These are phyloP conservation scores for Eucalyptus sp. DNA, from an alignment of 345 rosid genomes.

Conservation along the genomic window DNA sequence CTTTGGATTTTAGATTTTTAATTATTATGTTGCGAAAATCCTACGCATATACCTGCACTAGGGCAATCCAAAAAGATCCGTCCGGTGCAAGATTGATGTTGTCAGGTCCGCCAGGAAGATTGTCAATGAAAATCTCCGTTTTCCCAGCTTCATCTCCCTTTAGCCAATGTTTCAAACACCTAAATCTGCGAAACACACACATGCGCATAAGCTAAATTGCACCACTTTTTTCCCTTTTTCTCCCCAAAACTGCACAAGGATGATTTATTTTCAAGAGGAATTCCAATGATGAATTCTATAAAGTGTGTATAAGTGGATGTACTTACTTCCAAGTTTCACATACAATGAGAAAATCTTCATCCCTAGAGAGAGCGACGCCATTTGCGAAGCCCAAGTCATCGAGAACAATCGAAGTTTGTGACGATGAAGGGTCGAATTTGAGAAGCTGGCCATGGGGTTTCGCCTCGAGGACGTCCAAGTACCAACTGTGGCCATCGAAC, in stretches of 20 bases:
- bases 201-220: not conserved
- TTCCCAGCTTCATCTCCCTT: slow-evolving; percentile 17
- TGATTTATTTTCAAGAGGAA: not conserved
- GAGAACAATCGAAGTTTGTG: slow-evolving; percentile 20
- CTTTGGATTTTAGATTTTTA: not conserved
- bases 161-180: slow-evolving; percentile 43
- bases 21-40: not conserved
- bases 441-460: slow-evolving; percentile 47
- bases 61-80: slow-evolving; percentile 44
- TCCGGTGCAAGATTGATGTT: slow-evolving; percentile 47
- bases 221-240: not conserved
- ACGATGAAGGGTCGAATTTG: slow-evolving; percentile 23
- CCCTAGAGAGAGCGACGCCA: slow-evolving; percentile 35
- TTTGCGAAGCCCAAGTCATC: slow-evolving; percentile 25
- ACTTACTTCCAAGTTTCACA: slow-evolving; percentile 39
- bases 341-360: slow-evolving; percentile 26
- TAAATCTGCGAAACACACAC: slow-evolving; percentile 6
- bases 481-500: slow-evolving; percentile 18
- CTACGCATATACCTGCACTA: slow-evolving; percentile 8
- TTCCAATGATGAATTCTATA: not conserved
- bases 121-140: slow-evolving; percentile 23
- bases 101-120: slow-evolving; percentile 42
- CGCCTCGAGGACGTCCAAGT: slow-evolving; percentile 35
- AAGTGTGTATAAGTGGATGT: not conserved
- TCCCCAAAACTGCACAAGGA: not conserved